A percentile compares a stretch with the other conserved stretches of the same genome.
These are phyloP conservation scores for Colletotrichum shisoi DNA, from an alignment of 2,329 filamentous ascomycete species.

Conservation along the genomic window DNA sequence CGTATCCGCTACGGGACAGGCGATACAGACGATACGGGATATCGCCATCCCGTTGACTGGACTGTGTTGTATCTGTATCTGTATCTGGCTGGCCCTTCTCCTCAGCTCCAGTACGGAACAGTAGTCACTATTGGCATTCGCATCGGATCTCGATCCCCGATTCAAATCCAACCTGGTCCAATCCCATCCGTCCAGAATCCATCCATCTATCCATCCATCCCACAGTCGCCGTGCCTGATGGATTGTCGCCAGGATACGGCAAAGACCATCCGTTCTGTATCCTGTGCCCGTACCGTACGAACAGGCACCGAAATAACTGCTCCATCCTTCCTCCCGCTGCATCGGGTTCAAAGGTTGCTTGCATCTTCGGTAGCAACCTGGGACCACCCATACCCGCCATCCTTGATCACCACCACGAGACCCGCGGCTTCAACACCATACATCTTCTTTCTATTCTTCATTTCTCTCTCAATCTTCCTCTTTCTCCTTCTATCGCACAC, in stretches of 20 bases:
- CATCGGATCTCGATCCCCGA: no score
- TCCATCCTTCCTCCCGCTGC: conserved; percentile 24
- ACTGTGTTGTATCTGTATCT: no score
- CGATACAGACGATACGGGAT: no score
- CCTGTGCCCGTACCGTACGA: no score
- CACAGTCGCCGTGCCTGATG: conserved; percentile 3
- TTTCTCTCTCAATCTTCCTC: neutral
- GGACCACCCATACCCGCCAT: neutral
- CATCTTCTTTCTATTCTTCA: conserved; percentile 7
- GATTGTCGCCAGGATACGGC: conserved; percentile 15
- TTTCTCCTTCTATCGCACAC: neutral
- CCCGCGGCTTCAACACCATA: conserved; percentile 18
- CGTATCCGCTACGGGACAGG: neutral
- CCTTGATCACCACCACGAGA: conserved; percentile 26
- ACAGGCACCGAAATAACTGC: conserved; percentile 36
- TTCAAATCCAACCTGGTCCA: neutral
- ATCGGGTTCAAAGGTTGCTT: conserved; percentile 1
- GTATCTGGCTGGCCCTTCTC: no score
- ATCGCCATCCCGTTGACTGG: conserved; percentile 1
- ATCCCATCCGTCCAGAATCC: neutral
- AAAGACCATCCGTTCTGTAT: conserved; percentile 28
- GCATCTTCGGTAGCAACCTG: conserved; percentile 8
- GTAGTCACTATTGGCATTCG: no score
- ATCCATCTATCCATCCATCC: no score
- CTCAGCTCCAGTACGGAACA: no score